phyloP scores from a whole-genome alignment of 495 filamentous ascomycete species.

The Lasiosphaeria ovina region DNA sequence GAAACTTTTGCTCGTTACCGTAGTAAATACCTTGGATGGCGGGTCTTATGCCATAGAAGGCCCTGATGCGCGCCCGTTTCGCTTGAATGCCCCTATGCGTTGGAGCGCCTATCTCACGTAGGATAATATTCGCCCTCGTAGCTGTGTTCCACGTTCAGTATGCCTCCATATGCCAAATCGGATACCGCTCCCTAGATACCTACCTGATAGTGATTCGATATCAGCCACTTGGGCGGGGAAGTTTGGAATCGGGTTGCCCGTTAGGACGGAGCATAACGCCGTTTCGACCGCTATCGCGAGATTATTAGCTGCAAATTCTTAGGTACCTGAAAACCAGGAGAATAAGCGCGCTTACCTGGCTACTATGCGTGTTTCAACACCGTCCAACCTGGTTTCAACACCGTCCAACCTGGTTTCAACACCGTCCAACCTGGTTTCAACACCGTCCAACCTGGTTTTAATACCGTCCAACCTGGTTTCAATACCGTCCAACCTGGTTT shows the following conservation, averaged over 20 bases:
- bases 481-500: no score
- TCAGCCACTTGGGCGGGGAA: background rate
- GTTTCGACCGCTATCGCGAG: background rate
- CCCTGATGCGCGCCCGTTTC: background rate
- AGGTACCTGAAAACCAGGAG: background rate
- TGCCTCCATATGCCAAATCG: no score
- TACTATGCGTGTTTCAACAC: no score
- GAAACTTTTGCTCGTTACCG: no score
- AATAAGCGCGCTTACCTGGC: background rate
- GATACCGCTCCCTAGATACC: no score
- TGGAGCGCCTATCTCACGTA: background rate
- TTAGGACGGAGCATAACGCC: background rate
- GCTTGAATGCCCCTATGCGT: background rate
- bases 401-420: background rate
- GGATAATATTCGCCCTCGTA: background rate
- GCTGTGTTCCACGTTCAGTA: no score
- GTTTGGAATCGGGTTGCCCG: background rate
- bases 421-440: background rate
- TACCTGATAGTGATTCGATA: background rate
- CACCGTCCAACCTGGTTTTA: no score
- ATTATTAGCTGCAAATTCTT: background rate
- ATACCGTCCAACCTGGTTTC: no score
- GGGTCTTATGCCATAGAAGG: background rate
- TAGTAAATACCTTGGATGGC: no score
- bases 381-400: background rate